Conservation (phyloP, 164 flowering plant species). For the Nelumbo lutea region DNA sequence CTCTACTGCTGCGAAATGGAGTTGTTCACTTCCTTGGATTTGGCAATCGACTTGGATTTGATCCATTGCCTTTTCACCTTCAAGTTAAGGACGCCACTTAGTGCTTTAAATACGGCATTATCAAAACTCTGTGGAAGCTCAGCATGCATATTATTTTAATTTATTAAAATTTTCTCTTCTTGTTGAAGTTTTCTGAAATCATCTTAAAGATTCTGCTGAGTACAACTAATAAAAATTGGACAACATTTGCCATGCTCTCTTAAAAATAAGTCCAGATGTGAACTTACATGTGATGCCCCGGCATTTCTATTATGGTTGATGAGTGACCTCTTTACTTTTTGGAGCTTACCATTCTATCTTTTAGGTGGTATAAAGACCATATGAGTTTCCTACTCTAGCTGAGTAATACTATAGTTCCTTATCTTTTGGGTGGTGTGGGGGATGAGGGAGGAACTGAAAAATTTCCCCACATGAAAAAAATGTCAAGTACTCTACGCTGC, state of each 20-base stretch:
- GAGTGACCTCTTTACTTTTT: no score
- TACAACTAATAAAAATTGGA: no score
- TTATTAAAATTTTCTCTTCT: no score
- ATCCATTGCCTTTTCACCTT: constrained; percentile 69
- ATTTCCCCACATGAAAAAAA: no score
- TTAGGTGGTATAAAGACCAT: background rate
- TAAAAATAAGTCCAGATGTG: background rate
- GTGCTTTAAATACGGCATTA: constrained; percentile 1
- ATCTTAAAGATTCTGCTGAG: no score
- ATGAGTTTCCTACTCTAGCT: background rate
- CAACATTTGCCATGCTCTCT: no score
- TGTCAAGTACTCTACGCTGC: no score
- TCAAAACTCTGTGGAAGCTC: background rate
- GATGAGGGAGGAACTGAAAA: no score
- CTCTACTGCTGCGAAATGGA: constrained; percentile 56
- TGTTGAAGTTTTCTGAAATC: no score
- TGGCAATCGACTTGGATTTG: constrained; percentile 94
- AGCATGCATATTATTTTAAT: background rate
- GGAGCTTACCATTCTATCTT: no score
- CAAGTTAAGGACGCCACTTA: constrained; percentile 46
- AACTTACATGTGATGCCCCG: background rate
- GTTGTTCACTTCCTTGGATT: constrained; percentile 91
- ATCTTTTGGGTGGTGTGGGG: no score
- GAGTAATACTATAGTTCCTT: no score
- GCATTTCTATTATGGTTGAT: background rate